Evolutionary conservation across 2,329 filamentous ascomycete genomes (phyloP).

Genomic region (Verticillium tricorpus): DNA sequence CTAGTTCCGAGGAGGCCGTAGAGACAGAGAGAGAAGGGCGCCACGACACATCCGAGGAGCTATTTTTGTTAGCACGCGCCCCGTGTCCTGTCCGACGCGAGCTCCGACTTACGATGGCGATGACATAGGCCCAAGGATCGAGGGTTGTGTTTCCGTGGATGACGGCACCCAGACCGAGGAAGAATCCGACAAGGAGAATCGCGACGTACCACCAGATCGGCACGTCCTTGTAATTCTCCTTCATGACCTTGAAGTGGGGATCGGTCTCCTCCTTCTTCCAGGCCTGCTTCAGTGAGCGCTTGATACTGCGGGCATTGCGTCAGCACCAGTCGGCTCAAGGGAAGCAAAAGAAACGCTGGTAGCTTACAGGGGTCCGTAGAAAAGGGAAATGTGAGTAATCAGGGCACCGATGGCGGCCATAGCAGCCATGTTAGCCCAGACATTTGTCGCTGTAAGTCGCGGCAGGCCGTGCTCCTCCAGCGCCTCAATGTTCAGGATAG

Average conservation of each 20-base stretch:
- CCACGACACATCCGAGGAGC: constrained; percentile 10
- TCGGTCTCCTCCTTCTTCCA: constrained; percentile 23
- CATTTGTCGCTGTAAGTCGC: constrained; percentile 29
- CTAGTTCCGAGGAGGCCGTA: constrained; percentile 9
- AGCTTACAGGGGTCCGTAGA: constrained; percentile 7
- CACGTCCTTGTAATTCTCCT: constrained; percentile 32
- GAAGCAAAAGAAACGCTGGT: background rate
- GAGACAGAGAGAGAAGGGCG: constrained; percentile 10
- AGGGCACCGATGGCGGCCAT: constrained; percentile 34
- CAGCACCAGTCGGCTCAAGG: background rate
- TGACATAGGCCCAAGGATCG: constrained; percentile 10
- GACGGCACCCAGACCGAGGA: constrained; percentile 31
- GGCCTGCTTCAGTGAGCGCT: constrained; percentile 14
- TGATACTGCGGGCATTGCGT: background rate
- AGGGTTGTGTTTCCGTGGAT: constrained; percentile 18
- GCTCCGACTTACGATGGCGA: constrained; percentile 5
- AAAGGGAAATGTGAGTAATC: constrained; percentile 33
- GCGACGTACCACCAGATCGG: constrained; percentile 36
- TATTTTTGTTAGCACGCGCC: background rate
- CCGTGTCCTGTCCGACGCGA: no score
- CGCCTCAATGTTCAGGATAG: constrained; percentile 5
- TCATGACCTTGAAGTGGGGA: constrained; percentile 37
- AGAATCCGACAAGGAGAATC: constrained; percentile 26
- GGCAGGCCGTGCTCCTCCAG: constrained; percentile 31
- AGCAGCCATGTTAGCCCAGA: constrained; percentile 39